Conservation (phyloP, 139 green algal genomes). For the Bryopsis sp. region DNA sequence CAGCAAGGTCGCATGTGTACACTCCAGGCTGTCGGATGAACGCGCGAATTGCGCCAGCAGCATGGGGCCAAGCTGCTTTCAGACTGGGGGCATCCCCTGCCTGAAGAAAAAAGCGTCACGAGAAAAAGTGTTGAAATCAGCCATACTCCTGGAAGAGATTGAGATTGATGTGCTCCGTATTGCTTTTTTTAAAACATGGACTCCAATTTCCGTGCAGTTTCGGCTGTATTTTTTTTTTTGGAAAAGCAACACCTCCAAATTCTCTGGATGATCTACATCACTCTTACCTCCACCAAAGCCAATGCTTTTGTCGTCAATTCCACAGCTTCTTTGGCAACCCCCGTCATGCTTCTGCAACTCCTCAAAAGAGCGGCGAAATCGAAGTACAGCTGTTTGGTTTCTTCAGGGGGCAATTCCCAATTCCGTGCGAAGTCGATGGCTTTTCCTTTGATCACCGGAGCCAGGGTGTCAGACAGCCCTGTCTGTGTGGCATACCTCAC, state of each 20-base stretch:
- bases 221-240: too few relatives aligned
- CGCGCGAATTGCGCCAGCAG: neutral
- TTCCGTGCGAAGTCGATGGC: neutral
- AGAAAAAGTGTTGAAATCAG: too few relatives aligned
- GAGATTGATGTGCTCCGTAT: too few relatives aligned
- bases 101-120: neutral
- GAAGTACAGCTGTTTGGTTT: neutral
- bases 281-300: neutral
- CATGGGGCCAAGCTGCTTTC: neutral
- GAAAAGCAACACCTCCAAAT: too few relatives aligned
- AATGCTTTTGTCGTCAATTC: conserved; percentile 3
- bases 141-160: too few relatives aligned
- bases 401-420: neutral
- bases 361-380: neutral
- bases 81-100: neutral
- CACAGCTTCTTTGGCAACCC: neutral
- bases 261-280: too few relatives aligned
- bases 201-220: too few relatives aligned
- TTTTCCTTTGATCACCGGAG: neutral
- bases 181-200: too few relatives aligned
- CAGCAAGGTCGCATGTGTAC: neutral
- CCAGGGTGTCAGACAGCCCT: neutral
- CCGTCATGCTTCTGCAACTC: neutral
- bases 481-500: neutral
- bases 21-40: neutral